Evolutionary conservation across 768 basidiomycete genomes (phyloP), one percentile per base, ranked within the genome.

Genomic region (Clitopilus passeckerianus): DNA sequence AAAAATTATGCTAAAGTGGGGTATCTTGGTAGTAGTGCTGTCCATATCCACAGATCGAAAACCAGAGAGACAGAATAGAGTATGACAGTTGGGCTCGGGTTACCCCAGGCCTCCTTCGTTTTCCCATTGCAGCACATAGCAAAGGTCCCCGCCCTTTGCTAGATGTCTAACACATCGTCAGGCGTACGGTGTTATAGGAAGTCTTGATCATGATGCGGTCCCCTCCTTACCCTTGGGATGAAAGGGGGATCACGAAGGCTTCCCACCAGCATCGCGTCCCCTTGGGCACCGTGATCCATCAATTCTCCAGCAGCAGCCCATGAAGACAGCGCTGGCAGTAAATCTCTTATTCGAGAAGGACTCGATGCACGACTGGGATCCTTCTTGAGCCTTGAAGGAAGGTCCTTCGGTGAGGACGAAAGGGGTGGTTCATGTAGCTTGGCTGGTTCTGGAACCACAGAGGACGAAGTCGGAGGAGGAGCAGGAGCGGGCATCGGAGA

Each of bases 231-330:
- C 5, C 46, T 50, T 10, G 46, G 46, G 20, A 50, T 23, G 22
- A 50, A 50, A 12, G 18, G 3, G 18, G 46, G 46, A 34, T 77
- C 75, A 53, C 73, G 63, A 37, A 72, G 57, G 59, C 74, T 77
- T n/a, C 71, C 69, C 10, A 68, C 68, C 53, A 74, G 61, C 24
- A 74, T 73, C 1, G 73, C 68, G 50, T 74, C 74, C 37, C 66
- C 61, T 22, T 64, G 64, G 1, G 58, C 55, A 20, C 58, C 57
- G 24, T 66, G 59, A 53, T 72, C 73, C 15, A 67, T 50, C 52
- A 64, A 53, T 23, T 66, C 59, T n/a, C 66, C 68, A 16, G 70
- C 64, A 52, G 72, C 67, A 16, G 70, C 71, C 75, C 75, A 67
- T 1, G 70, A 63, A 33, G 67, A 66, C 54, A 70, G 59, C 43